A percentile compares a stretch with the other conserved stretches of the same genome.
Conservation (phyloP, 345 rosid species). For the Gynandropsis gynandra region DNA sequence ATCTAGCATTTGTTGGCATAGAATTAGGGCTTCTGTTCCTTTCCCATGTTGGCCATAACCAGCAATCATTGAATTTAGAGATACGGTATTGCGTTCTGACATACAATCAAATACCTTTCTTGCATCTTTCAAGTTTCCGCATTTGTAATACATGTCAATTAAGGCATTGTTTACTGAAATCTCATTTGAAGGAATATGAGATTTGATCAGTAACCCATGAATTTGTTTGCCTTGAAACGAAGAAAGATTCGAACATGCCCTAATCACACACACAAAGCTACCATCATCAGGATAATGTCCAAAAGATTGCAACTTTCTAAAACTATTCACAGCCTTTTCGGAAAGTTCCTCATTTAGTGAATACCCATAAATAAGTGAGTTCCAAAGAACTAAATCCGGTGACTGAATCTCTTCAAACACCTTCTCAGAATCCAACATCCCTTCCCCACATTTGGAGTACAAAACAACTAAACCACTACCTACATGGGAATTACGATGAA, state of each 20-base stretch:
- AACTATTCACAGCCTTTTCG: slow-evolving; percentile 62
- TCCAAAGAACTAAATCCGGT: slow-evolving; percentile 82
- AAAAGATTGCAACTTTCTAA: slow-evolving; percentile 45
- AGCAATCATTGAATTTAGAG: slow-evolving; percentile 71
- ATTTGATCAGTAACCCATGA: slow-evolving; percentile 64
- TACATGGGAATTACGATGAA: slow-evolving; percentile 62
- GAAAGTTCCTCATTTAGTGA: slow-evolving; percentile 56
- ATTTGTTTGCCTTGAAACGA: slow-evolving; percentile 76
- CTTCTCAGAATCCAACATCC: slow-evolving; percentile 49
- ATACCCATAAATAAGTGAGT: slow-evolving; percentile 84
- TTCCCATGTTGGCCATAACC: slow-evolving; percentile 75
- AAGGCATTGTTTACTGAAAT: slow-evolving; percentile 67
- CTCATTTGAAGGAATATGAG: slow-evolving; percentile 54
- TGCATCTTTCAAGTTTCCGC: slow-evolving; percentile 65
- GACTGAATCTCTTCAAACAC: slow-evolving; percentile 56
- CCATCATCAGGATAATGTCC: slow-evolving; percentile 82
- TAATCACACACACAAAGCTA: slow-evolving; percentile 68
- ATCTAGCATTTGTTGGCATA: slow-evolving; percentile 62
- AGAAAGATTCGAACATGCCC: slow-evolving; percentile 68
- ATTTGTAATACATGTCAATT: slow-evolving; percentile 65
- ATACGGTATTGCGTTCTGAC: slow-evolving; percentile 55
- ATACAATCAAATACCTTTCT: slow-evolving; percentile 60
- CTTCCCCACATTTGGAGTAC: slow-evolving; percentile 64
- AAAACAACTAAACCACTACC: slow-evolving; percentile 89
- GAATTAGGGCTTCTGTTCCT: slow-evolving; percentile 46